Percentiles rank a stretch among this genome's conserved stretches.
These are phyloP conservation scores for Pyrenochaeta sp. DNA, from an alignment of 2,329 filamentous ascomycete genomes.

Conservation along the genomic window DNA sequence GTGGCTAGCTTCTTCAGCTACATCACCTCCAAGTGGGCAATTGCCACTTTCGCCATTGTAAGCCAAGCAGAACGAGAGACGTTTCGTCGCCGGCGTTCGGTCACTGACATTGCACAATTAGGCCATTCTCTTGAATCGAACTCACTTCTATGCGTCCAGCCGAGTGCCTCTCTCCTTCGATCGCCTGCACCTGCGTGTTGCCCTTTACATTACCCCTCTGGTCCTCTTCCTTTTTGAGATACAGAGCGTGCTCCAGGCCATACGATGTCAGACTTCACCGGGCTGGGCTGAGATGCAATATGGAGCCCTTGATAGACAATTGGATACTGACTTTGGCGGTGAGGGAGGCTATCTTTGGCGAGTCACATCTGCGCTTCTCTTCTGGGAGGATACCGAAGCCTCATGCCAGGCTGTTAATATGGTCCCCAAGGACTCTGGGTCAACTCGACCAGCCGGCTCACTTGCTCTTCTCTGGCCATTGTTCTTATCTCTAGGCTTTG, in stretches of 20 bases:
- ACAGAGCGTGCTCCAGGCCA: slow-evolving; percentile 76
- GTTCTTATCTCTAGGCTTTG: slow-evolving; percentile 73
- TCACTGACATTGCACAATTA: slow-evolving; percentile 38
- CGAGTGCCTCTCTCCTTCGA: slow-evolving; percentile 78
- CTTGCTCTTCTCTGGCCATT: slow-evolving; percentile 79
- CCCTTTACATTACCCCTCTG: slow-evolving; percentile 43
- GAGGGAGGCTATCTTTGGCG: slow-evolving; percentile 75
- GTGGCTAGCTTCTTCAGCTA: slow-evolving; percentile 90
- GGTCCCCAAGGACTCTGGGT: slow-evolving; percentile 62
- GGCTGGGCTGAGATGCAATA: slow-evolving; percentile 57
- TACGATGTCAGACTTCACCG: slow-evolving; percentile 84
- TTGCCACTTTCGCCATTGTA: slow-evolving; percentile 83
- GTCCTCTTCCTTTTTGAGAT: slow-evolving; percentile 65
- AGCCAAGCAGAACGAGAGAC: slow-evolving; percentile 27
- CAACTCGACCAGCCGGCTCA: slow-evolving; percentile 74
- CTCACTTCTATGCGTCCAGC: slow-evolving; percentile 91
- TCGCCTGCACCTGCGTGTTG: slow-evolving; percentile 64
- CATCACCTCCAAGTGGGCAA: slow-evolving; percentile 72
- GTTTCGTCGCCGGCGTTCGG: background rate
- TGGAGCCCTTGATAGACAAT: slow-evolving; percentile 51
- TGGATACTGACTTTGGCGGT: slow-evolving; percentile 60
- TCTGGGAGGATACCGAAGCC: slow-evolving; percentile 75
- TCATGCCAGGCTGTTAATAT: slow-evolving; percentile 81
- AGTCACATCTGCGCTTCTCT: slow-evolving; percentile 74
- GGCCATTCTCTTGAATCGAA: slow-evolving; percentile 88